These are phyloP conservation scores for Nidularia pulvinata DNA, from an alignment of 768 basidiomycete species.

Conservation along the genomic window DNA sequence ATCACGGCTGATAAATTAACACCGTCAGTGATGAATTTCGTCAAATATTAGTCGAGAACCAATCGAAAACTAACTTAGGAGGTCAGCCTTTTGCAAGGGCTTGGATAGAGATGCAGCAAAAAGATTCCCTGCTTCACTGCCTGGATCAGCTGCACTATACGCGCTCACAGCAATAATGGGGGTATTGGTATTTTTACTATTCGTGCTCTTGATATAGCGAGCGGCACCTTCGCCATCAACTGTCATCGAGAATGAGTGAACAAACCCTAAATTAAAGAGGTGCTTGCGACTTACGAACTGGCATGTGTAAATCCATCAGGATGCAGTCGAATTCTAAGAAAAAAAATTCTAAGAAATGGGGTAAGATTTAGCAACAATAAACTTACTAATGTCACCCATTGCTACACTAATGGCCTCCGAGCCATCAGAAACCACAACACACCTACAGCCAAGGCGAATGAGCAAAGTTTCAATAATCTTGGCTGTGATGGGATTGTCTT, in stretches of 20 bases:
- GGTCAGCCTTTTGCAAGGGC: conserved; percentile 86
- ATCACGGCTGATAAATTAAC: conserved; percentile 45
- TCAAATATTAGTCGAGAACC: neutral
- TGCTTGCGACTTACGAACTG: conserved; percentile 64
- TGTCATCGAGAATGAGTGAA: conserved; percentile 16
- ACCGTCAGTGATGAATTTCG: conserved; percentile 1
- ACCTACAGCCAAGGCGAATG: conserved; percentile 92
- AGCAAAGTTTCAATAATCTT: conserved; percentile 97
- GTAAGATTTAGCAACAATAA: conserved; percentile 7
- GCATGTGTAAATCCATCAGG: conserved; percentile 95
- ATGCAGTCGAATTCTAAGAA: conserved; percentile 89
- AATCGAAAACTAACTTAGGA: conserved; percentile 46
- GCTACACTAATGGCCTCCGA: conserved; percentile 97
- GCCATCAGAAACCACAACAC: conserved; percentile 94
- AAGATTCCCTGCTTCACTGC: conserved; percentile 58
- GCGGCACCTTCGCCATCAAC: conserved; percentile 98
- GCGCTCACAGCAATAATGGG: conserved; percentile 94
- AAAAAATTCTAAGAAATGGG: conserved; percentile 12
- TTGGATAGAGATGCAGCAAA: conserved; percentile 86
- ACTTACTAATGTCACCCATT: conserved; percentile 96
- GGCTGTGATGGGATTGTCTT: conserved; percentile 97
- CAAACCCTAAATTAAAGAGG: neutral
- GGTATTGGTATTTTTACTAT: conserved; percentile 91
- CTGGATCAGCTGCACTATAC: conserved; percentile 70
- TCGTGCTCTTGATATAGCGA: conserved; percentile 95